phyloP scores from a whole-genome alignment of 1,139 yeast species.

The Sugiyamaella xylanicola region DNA sequence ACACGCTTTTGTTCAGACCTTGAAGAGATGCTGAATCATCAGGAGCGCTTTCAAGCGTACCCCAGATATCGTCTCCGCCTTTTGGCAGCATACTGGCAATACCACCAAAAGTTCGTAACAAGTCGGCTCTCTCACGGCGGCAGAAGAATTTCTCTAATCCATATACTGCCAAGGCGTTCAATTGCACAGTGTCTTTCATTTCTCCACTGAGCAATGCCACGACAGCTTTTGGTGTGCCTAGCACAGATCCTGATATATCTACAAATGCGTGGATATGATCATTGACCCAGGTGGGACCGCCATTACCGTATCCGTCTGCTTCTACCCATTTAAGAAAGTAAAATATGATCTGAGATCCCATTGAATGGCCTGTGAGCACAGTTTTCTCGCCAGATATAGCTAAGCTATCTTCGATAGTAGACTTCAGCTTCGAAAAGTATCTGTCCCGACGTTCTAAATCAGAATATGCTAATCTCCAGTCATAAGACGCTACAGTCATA shows the following conservation, averaged over 20 bases:
- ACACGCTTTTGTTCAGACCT: slow-evolving; percentile 2
- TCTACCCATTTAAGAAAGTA: slow-evolving; percentile 96
- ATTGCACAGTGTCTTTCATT: slow-evolving; percentile 95
- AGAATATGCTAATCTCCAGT: slow-evolving; percentile 90
- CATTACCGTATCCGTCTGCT: slow-evolving; percentile 89
- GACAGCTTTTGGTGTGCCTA: slow-evolving; percentile 93
- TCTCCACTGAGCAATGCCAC: slow-evolving; percentile 94
- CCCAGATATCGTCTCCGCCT: slow-evolving; percentile 93
- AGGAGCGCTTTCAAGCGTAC: slow-evolving; percentile 51
- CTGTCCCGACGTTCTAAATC: slow-evolving; percentile 87
- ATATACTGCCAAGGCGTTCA: slow-evolving; percentile 88
- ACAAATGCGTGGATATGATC: slow-evolving; percentile 76
- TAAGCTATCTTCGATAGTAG: slow-evolving; percentile 62
- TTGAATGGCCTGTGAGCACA: slow-evolving; percentile 86
- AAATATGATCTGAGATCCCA: slow-evolving; percentile 90
- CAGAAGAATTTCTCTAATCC: slow-evolving; percentile 94
- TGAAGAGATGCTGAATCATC: slow-evolving; percentile 53
- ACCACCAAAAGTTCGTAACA: slow-evolving; percentile 89
- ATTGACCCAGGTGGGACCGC: slow-evolving; percentile 86
- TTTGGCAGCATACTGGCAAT: slow-evolving; percentile 94
- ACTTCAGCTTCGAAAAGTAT: slow-evolving; percentile 75
- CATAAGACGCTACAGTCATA: slow-evolving; percentile 90
- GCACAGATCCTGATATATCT: slow-evolving; percentile 81
- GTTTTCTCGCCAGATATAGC: slow-evolving; percentile 65
- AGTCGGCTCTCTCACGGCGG: slow-evolving; percentile 80